These are phyloP conservation scores for Kodamaea anthophila DNA, from an alignment of 1,139 yeast species.

Conservation along the genomic window DNA sequence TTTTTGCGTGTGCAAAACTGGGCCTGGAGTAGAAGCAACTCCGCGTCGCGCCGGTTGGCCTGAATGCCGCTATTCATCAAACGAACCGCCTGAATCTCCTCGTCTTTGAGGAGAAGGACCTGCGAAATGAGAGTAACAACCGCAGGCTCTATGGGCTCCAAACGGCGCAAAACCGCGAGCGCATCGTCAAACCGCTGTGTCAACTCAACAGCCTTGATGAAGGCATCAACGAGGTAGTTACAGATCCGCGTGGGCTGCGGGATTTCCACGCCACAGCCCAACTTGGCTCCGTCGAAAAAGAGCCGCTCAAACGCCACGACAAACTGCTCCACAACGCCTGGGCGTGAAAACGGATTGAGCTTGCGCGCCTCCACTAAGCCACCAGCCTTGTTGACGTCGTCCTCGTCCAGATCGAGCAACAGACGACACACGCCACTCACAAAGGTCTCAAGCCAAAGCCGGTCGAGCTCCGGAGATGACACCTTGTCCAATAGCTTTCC, in stretches of 20 bases:
- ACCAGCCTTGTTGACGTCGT: constrained; percentile 46
- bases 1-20: constrained; percentile 62
- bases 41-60: constrained; percentile 58
- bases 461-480: constrained; percentile 30
- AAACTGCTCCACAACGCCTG: constrained; percentile 46
- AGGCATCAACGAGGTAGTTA: constrained; percentile 74
- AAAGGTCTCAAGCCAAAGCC: constrained; percentile 63
- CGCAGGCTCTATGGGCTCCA: constrained; percentile 38
- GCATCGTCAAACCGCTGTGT: constrained; percentile 63
- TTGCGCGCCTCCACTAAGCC: constrained; percentile 47
- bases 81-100: constrained; percentile 73
- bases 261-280: constrained; percentile 63
- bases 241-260: constrained; percentile 64
- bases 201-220: constrained; percentile 56
- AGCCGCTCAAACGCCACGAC: constrained; percentile 55
- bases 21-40: constrained; percentile 56
- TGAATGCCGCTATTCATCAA: constrained; percentile 56
- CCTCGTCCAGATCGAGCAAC: constrained; percentile 63
- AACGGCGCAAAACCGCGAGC: constrained; percentile 43
- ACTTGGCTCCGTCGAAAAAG: constrained; percentile 58
- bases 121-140: constrained; percentile 53
- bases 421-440: constrained; percentile 62
- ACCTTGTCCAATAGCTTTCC: constrained; percentile 40
- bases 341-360: constrained; percentile 51
- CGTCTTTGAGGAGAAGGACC: constrained; percentile 52